A percentile compares a stretch with the other conserved stretches of the same genome.
Conservation (phyloP, 2,329 filamentous ascomycete genomes). For the Lachnellula arida region DNA sequence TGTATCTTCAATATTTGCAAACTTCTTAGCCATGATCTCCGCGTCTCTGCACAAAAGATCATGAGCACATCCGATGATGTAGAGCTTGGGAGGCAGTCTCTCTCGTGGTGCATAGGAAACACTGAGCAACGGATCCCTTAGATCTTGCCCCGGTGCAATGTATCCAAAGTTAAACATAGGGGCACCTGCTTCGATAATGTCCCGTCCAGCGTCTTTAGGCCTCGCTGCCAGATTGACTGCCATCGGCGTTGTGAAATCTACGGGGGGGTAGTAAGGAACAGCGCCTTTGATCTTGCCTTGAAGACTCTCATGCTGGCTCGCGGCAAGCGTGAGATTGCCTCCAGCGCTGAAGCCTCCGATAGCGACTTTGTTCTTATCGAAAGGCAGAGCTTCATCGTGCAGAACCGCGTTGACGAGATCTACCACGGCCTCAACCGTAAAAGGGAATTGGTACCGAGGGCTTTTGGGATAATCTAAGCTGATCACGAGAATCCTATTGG, state of each 20-base stretch:
- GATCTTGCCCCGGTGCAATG: conserved; percentile 18
- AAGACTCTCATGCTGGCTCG: conserved; percentile 37
- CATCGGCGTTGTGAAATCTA: conserved; percentile 34
- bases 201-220: conserved; percentile 12
- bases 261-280: conserved; percentile 41
- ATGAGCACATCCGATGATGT: conserved; percentile 24
- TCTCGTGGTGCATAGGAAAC: conserved; percentile 16
- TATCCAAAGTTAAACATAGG: conserved; percentile 21
- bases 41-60: conserved; percentile 25
- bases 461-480: conserved; percentile 47
- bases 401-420: conserved; percentile 41
- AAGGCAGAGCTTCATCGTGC: conserved; percentile 39
- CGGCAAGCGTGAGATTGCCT: conserved; percentile 43
- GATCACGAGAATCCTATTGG: conserved; percentile 40
- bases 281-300: conserved; percentile 32
- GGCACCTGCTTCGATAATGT: conserved; percentile 6
- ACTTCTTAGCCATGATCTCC: conserved; percentile 18
- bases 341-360: conserved; percentile 49
- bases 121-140: conserved; percentile 22
- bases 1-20: conserved; percentile 13
- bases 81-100: conserved; percentile 21
- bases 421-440: conserved; percentile 40
- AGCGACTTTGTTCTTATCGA: conserved; percentile 40
- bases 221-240: conserved; percentile 15
- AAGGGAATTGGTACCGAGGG: conserved; percentile 42